Evolutionary conservation across 2,329 filamentous ascomycete genomes (phyloP).

Genomic region (Hypocreales sp.): DNA sequence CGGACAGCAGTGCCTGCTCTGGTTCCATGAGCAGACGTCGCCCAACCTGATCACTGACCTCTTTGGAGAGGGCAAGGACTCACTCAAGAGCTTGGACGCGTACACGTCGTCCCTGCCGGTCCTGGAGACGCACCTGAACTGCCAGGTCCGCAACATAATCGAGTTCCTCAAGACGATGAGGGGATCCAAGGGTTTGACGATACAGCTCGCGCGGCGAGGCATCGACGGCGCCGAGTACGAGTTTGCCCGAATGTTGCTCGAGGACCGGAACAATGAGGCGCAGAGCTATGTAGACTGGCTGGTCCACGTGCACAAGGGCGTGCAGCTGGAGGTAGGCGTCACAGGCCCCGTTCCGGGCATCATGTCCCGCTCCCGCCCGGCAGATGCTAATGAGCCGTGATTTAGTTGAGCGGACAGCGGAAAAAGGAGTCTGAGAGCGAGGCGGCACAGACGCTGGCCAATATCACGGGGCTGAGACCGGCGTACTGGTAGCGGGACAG

Average conservation of each 20-base stretch:
- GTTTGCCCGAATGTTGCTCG: constrained; percentile 78
- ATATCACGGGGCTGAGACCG: constrained; percentile 43
- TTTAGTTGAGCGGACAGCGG: constrained; percentile 53
- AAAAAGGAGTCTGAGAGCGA: constrained; percentile 49
- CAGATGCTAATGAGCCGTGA: no score
- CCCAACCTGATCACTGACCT: constrained; percentile 83
- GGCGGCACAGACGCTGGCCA: constrained; percentile 27
- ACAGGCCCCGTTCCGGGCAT: no score
- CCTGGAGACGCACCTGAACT: constrained; percentile 82
- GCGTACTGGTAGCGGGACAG: constrained; percentile 30
- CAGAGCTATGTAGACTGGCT: constrained; percentile 98
- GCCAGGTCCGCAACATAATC: constrained; percentile 84
- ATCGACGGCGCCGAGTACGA: constrained; percentile 93
- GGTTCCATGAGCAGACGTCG: constrained; percentile 85
- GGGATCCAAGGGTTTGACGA: constrained; percentile 72
- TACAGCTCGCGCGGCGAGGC: constrained; percentile 84
- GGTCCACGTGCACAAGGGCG: constrained; percentile 83
- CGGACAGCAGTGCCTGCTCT: constrained; percentile 79
- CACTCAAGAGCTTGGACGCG: constrained; percentile 63
- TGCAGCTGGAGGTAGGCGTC: constrained; percentile 71
- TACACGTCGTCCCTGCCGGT: constrained; percentile 69
- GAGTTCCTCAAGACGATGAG: constrained; percentile 70
- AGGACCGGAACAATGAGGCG: constrained; percentile 94
- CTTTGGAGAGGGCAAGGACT: constrained; percentile 60
- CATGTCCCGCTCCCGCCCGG: no score